Conservation (phyloP, 2,329 filamentous ascomycete species). For the Cladosporium sp. region DNA sequence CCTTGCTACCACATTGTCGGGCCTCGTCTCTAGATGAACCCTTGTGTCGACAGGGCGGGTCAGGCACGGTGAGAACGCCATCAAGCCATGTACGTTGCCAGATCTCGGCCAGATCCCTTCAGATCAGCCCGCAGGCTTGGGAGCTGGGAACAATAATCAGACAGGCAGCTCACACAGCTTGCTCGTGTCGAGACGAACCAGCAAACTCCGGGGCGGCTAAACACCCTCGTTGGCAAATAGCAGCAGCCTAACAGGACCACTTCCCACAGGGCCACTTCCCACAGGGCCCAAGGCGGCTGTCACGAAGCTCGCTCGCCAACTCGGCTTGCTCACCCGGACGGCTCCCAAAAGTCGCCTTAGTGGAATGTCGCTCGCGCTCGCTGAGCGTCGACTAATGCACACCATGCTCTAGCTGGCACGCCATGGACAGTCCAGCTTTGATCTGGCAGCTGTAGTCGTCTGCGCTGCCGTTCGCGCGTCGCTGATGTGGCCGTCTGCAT, state of each 20-base stretch:
- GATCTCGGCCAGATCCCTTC: conserved; percentile 4
- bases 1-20: conserved; percentile 8
- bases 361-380: conserved; percentile 2
- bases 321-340: background rate
- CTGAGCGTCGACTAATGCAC: conserved; percentile 8
- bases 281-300: background rate
- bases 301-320: background rate
- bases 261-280: background rate
- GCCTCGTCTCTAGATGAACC: background rate
- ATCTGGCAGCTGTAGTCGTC: conserved; percentile 2
- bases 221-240: background rate
- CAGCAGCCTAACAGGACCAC: background rate
- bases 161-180: conserved; percentile 3
- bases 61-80: conserved; percentile 11
- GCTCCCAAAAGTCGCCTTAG: background rate
- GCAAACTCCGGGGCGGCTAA: background rate
- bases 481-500: background rate
- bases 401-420: conserved; percentile 1
- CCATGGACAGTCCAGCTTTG: background rate
- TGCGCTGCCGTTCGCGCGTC: background rate
- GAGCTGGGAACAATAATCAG: background rate
- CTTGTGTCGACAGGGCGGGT: background rate
- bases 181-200: background rate
- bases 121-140: conserved; percentile 4
- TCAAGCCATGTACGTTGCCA: conserved; percentile 1